Evolutionary conservation across 2,329 filamentous ascomycete genomes (phyloP).

Genomic region (Nemania serpens): DNA sequence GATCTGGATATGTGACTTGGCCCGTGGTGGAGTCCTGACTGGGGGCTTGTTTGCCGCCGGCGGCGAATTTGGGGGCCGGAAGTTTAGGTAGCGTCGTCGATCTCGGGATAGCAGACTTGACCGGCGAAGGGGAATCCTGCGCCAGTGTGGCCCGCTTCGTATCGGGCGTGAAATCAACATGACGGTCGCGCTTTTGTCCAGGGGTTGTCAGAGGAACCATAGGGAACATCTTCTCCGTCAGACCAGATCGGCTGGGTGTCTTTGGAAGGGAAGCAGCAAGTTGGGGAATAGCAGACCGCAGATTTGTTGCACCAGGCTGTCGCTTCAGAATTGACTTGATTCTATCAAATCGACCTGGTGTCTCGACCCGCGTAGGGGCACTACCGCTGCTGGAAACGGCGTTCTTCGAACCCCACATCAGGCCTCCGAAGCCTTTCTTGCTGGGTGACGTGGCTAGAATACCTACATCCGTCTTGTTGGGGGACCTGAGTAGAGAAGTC

Average conservation of each 20-base stretch:
- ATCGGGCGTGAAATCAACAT: conserved; percentile 78
- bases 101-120: conserved; percentile 55
- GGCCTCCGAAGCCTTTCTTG: conserved; percentile 39
- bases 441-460: conserved; percentile 44
- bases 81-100: conserved; percentile 46
- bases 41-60: conserved; percentile 38
- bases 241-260: conserved; percentile 50
- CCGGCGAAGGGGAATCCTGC: conserved; percentile 61
- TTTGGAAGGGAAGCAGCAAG: conserved; percentile 48
- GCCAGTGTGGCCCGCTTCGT: conserved; percentile 56
- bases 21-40: conserved; percentile 36
- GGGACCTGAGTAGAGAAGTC: conserved; percentile 43
- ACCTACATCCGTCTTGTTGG: conserved; percentile 46
- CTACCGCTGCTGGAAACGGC: conserved; percentile 41
- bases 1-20: conserved; percentile 58
- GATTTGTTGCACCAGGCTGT: conserved; percentile 46
- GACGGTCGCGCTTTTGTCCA: conserved; percentile 69
- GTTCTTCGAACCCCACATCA: conserved; percentile 55
- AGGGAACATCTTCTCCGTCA: conserved; percentile 57
- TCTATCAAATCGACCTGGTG: conserved; percentile 57
- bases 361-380: conserved; percentile 47
- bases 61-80: conserved; percentile 42
- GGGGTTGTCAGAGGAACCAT: conserved; percentile 65
- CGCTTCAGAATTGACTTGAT: conserved; percentile 63
- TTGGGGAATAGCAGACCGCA: conserved; percentile 55